Evolutionary conservation across 805 yeast genomes (phyloP), one percentile per base, ranked within the genome.

Genomic region (Helenozyma rhizophorensis): DNA sequence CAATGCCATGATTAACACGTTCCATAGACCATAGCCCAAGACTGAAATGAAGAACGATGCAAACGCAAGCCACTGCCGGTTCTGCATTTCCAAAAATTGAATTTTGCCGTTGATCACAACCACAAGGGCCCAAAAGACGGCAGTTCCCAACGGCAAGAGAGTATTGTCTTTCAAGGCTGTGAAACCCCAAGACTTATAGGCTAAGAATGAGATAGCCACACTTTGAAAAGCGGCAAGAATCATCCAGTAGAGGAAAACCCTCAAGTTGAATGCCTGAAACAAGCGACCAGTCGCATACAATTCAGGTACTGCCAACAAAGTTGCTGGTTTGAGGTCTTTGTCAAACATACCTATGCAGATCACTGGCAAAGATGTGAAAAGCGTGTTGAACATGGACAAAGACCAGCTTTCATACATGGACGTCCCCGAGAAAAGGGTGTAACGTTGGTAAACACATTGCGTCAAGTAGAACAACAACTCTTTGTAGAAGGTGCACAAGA

Each of bases 401-500:
- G 97, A 89, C 96, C 97, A 89, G 25, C 90, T 81, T 53, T 94
- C 98, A 58, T 86, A 93, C 45, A 90, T 58, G 0, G 97, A 87
- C 0, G 96, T 80, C 2, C 98, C 98, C 0, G 97, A 84, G 57
- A 85, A 93, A 63, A 86, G 65, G 0, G 96, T 80, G 52, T 80
- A 77, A 40, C 95, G 64, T 56, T 93, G 99, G 58, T 78, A 93
- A 13, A 88, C 71, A 17, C 84, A 78, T 60, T 93, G 98, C 0
- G 96, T 78, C 51, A 90, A 64, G 51, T 93, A 93, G 53, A 93
- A 93, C 50, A 89, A 58, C 34, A 90, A 66, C 55, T 93, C 98
- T 56, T 93, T 93, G 76, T 89, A 93, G 54, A 93, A 93, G 0
- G 99, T 93, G 38, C 94, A 81, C 42, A 93, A 66, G 27, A 93